Evolutionary conservation across 805 yeast genomes (phyloP).

Genomic region (Yarrowia hollandica): DNA sequence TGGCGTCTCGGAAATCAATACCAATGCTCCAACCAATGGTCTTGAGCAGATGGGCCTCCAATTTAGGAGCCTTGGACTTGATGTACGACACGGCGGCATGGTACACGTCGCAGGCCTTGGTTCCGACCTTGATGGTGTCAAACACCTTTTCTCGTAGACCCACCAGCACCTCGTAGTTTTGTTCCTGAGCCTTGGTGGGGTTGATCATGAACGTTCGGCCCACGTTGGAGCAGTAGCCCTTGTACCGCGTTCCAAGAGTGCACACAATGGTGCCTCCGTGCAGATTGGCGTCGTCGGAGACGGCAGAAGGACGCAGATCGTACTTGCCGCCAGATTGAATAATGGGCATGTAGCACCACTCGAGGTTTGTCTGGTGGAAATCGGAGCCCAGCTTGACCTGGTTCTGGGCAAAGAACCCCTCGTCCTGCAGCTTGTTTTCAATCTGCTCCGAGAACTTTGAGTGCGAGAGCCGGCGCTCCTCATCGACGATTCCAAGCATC

Average conservation of each 20-base stretch:
- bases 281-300: constrained; percentile 62
- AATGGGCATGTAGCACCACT: constrained; percentile 93
- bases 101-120: constrained; percentile 65
- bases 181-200: constrained; percentile 76
- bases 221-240: constrained; percentile 82
- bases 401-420: constrained; percentile 61
- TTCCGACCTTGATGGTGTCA: constrained; percentile 64
- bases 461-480: constrained; percentile 75
- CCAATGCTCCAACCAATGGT: constrained; percentile 89
- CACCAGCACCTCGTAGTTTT: constrained; percentile 73
- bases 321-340: constrained; percentile 84
- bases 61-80: constrained; percentile 61
- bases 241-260: constrained; percentile 82
- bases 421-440: constrained; percentile 79
- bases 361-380: constrained; percentile 73
- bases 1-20: constrained; percentile 80
- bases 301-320: constrained; percentile 81
- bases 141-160: constrained; percentile 68
- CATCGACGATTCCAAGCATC: constrained; percentile 84
- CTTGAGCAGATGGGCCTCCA: constrained; percentile 65
- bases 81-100: constrained; percentile 61
- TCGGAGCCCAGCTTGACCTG: constrained; percentile 59
- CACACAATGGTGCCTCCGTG: constrained; percentile 80
- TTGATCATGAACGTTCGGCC: constrained; percentile 88
- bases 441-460: constrained; percentile 69